Evolutionary conservation across 305 asterid genomes (phyloP), one percentile per base, ranked within the genome.

Genomic region (Petunia hybrid): DNA sequence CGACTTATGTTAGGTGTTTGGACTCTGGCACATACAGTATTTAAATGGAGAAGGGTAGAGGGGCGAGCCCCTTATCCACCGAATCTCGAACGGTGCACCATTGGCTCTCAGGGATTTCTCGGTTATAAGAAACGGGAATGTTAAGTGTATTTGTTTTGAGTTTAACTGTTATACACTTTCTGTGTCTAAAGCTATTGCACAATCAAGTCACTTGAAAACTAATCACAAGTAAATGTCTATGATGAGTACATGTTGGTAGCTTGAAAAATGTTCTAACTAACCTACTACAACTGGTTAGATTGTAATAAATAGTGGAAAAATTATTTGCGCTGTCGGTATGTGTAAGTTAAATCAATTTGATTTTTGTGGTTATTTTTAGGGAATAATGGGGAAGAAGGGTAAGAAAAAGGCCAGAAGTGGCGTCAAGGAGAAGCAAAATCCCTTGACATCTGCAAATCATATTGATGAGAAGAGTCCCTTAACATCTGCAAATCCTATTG

Each of bases 351-450:
- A 73, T 73, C 31, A 13, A 35, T 73, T 73, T 73, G 46, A 6
- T 51, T 51, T 71, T 48, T 71, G 62, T 51, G 78, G 62, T 73
- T 1, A 9, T 73, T 51, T 71, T 73, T 35, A 73, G 93, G 59
- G 62, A 75, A 81, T 75, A 87, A 95, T 95, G 97, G 99, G 90
- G 88, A 95, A 95, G 81, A 95, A 90, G 83, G 91, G 82, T 71
- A 95, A 89, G 85, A 94, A 91, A 94, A 92, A 90, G 82, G 86
- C 85, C 36, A 89, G 85, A 84, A 91, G 90, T 86, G 93, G 76
- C 81, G 91, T 86, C 36, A 93, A 87, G 88, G 94, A 89, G 83
- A 94, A 89, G 81, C 84, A 81, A 81, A 85, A 83, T 82, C 79
- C 86, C 51, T 78, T 90, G 36, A 71, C 85, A 41, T 80, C 90